Evolutionary conservation across 2,329 filamentous ascomycete species (phyloP), one percentile per base, ranked within the genome.

Genomic region (Pochonia chlamydosporia): DNA sequence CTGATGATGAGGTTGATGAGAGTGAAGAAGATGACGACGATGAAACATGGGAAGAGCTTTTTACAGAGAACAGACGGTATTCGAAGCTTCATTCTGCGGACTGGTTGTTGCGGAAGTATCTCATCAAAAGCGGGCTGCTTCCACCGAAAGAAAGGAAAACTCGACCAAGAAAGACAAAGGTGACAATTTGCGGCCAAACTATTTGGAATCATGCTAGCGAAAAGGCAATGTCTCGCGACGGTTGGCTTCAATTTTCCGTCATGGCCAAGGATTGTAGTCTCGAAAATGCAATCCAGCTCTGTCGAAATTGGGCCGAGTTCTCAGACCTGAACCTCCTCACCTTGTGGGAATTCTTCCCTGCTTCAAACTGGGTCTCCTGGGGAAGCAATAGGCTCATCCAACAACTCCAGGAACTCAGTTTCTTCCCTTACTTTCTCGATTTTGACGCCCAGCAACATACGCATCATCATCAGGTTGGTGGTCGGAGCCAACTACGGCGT

Each of bases 141-240:
- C 24, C 36, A 44, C 37, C 18, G 40, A 39, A 24, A 18, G 23
- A 52, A n/a, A n/a, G 23, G 3, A 51, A 47, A 5, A n/a, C 23
- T 1, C 16, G 20, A 9, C n/a, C 43, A 6, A 25, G 36, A 13
- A 58, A 49, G n/a, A 48, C 50, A 5, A 60, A 57, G 20, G 53
- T 62, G 0, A 58, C 45, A 0, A 52, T 62, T 5, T 61, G 57
- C 9, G 57, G 56, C 6, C 59, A 57, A 21, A 59, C 47, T 23
- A 57, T 62, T n/a, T 62, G 59, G 56, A 57, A 60, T 23, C 56
- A 62, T 18, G 50, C 59, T 3, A 62, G 58, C 23, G 56, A 60
- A 24, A 59, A 54, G 4, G 54, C 59, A 3, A 62, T 62, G 59
- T 59, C 59, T 2, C 51, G 59, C 43, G 59, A 62, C n/a, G 57